Percentiles rank a stretch among this genome's conserved stretches.
These are phyloP conservation scores for Crithidia mellificae DNA, from an alignment of 208 protist species.

Conservation along the genomic window DNA sequence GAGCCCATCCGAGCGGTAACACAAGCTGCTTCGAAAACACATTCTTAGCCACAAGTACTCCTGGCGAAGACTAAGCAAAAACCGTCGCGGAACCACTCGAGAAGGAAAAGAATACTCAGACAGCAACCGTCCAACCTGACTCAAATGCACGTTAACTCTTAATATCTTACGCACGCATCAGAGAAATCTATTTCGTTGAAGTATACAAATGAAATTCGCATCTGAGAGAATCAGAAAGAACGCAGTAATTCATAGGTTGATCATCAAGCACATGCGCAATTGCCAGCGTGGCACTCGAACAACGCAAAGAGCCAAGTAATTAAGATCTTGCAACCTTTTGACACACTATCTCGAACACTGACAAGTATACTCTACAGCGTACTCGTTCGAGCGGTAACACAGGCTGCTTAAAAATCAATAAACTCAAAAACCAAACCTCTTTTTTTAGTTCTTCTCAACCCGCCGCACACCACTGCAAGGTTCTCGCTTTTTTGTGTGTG, in stretches of 20 bases:
- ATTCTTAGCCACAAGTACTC: not conserved
- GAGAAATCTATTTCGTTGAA: slow-evolving; percentile 26
- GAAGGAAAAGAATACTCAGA: not conserved
- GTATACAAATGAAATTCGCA: slow-evolving; percentile 22
- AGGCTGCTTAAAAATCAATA: slow-evolving; percentile 43
- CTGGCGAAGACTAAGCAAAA: too few relatives aligned
- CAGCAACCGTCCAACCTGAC: too few relatives aligned
- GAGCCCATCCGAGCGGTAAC: slow-evolving; percentile 61
- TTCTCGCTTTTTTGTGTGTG: too few relatives aligned
- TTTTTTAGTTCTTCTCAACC: not conserved
- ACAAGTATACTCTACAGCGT: slow-evolving; percentile 2
- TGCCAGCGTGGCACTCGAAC: too few relatives aligned
- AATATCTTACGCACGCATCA: not conserved
- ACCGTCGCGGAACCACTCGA: too few relatives aligned
- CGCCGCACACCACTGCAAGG: not conserved
- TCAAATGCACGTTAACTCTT: not conserved
- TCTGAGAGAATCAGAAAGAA: slow-evolving; percentile 31
- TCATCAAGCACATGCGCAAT: slow-evolving; percentile 20
- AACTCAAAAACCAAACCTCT: not conserved
- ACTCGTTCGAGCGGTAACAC: slow-evolving; percentile 72
- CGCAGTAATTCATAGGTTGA: slow-evolving; percentile 32
- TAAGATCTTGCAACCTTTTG: slow-evolving; percentile 65
- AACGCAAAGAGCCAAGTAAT: too few relatives aligned
- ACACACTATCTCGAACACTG: slow-evolving; percentile 67
- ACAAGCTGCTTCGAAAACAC: slow-evolving; percentile 51